These are phyloP conservation scores for Cyberlindnera amylophila DNA, from an alignment of 805 yeast genomes.

Conservation along the genomic window DNA sequence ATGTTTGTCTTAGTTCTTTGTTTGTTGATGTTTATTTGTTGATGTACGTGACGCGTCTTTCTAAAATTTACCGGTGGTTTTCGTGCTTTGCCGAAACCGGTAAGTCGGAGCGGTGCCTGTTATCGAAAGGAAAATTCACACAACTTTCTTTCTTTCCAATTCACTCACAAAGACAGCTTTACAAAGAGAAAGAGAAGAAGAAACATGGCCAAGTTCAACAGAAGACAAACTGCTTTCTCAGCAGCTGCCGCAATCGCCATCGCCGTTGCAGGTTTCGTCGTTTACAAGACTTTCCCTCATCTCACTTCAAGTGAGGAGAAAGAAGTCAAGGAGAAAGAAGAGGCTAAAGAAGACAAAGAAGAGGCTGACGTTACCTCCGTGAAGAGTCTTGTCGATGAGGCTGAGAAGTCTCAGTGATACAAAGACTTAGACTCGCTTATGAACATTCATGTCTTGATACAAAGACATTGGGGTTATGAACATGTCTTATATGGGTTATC, in stretches of 20 bases:
- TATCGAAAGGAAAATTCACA: background rate
- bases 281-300: conserved; percentile 20
- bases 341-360: background rate
- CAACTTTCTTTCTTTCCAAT: too few species aligned
- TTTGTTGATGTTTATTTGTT: background rate
- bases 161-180: too few species aligned
- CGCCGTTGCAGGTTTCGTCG: conserved; percentile 14
- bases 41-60: too few species aligned
- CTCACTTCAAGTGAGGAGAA: conserved; percentile 6
- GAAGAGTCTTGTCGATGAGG: conserved; percentile 5
- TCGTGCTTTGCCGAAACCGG: conserved; percentile 13
- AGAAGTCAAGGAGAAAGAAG: background rate
- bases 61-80: too few species aligned
- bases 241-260: conserved; percentile 16
- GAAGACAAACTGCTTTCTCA: conserved; percentile 13
- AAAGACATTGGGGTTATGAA: too few species aligned
- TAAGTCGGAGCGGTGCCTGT: conserved; percentile 9
- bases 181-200: too few species aligned
- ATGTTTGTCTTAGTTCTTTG: background rate
- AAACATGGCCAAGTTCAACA: conserved; percentile 16
- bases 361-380: conserved; percentile 1
- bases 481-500: too few species aligned
- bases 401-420: conserved; percentile 3
- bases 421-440: background rate
- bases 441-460: too few species aligned